Base-by-base conservation (phyloP, 768 basidiomycete species). In the Sporobolomyces pararoseus region DNA sequence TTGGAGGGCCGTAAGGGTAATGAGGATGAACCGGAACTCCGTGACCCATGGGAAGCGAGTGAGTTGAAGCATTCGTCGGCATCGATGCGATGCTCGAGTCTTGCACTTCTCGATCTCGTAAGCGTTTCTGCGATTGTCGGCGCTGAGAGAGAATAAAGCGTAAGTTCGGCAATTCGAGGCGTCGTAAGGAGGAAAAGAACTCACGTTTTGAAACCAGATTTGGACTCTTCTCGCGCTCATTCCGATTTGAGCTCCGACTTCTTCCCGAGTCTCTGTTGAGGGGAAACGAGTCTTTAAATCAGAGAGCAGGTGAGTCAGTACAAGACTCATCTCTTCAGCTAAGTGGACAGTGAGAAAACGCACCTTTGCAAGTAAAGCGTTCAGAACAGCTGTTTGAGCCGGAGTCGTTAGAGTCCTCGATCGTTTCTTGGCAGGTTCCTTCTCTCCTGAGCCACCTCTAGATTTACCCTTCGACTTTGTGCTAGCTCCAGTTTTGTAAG, bases 241-340 rank as follows among this genome's bases (percentile, higher is more conserved):
- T n/a, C 90, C 90, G 74, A 92, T 92, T 42, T 88, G 83, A 29
- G 88, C 85, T 12, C 91, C 90, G 32, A 92, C 90, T 72, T 91
- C 88, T 80, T 92, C 91, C 58, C 90, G 85, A 85, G 89, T 86
- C 14, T 88, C 86, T 4, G 90, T 91, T 4, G 89, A 89, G 6
- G 90, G 90, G 79, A 93, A 92, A 44, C 89, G 88, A 59, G 91
- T 92, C 90, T 93, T n/a, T n/a, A n/a, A n/a, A n/a, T n/a, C n/a
- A n/a, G n/a, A n/a, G n/a, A 63, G 46, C 21, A 23, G 42, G 12
- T 16, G 27, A 13, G 42, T 12, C 13, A 47, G 46, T 14, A n/a
- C 7, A 42, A 17, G 34, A 19, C 5, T 51, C 50, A 29, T 5
- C 25, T 9, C 7, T 51, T 25, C 10, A 7, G 23, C 7, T 47